Percentiles rank a stretch among this genome's conserved stretches.
phyloP scores from a whole-genome alignment of 1,139 yeast species.

The Lodderomyces pseudojiufengensis region DNA sequence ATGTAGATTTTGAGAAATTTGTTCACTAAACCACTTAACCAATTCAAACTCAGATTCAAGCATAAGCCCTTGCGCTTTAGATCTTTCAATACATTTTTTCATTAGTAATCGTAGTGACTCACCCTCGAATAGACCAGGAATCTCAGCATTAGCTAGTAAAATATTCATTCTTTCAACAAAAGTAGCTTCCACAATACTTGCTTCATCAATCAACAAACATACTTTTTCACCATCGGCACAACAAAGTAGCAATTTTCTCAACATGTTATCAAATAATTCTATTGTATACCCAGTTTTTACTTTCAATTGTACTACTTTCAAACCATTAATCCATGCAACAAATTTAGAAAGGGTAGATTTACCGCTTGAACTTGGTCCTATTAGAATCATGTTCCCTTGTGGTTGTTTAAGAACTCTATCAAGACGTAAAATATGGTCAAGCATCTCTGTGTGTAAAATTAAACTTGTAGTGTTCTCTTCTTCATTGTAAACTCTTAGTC shows the following conservation, averaged over 20 bases:
- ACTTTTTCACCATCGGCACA: constrained; percentile 56
- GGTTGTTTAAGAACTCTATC: constrained; percentile 82
- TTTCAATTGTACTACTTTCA: constrained; percentile 55
- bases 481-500: constrained; percentile 71
- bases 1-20: constrained; percentile 71
- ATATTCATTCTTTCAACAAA: constrained; percentile 93
- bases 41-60: constrained; percentile 73
- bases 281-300: constrained; percentile 56
- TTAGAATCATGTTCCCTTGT: constrained; percentile 86
- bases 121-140: constrained; percentile 85
- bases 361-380: constrained; percentile 86
- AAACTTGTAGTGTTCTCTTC: constrained; percentile 65
- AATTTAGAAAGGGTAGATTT: constrained; percentile 73
- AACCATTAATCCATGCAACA: constrained; percentile 90
- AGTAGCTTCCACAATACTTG: constrained; percentile 69
- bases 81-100: constrained; percentile 55
- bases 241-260: constrained; percentile 49
- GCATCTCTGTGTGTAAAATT: constrained; percentile 64
- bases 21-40: constrained; percentile 68
- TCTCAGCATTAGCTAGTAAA: constrained; percentile 83
- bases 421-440: constrained; percentile 73
- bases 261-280: constrained; percentile 61
- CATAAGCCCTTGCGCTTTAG: constrained; percentile 57
- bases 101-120: constrained; percentile 60
- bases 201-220: constrained; percentile 79